Base-by-base conservation (phyloP, 2,329 filamentous ascomycete species). In the Ceratocystis cacaofunesta region DNA sequence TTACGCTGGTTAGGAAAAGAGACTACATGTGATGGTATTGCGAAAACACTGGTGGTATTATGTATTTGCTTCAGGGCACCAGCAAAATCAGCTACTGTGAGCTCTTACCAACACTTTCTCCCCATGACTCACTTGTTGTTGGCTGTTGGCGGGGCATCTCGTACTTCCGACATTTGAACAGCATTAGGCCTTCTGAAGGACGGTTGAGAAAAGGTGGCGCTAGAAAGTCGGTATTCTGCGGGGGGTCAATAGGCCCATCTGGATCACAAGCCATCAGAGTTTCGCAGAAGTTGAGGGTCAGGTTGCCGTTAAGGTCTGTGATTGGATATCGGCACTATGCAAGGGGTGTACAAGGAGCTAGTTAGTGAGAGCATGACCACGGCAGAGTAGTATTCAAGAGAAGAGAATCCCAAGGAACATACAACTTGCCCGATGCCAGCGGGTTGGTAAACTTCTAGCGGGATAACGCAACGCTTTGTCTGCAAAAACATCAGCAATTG, bases 381-480 rank as follows among this genome's bases (percentile, higher is more conserved):
- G 2, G 2, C 41, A 15, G 19, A 3, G 19, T 60, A 10, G 22
- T 32, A 2, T n/a, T 17, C 36, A 41, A 41, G 10, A 4, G 1
- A 12, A 41, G 36, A 41, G 36, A 41, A 15, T 41, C 3, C 10
- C 3, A 15, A 41, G 36, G 12, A 19, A 66, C 65, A 41, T 48
- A 64, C 63, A 44, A 61, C 65, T 60, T 66, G 65, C 17, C 65
- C 50, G 8, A 63, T 63, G 3, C 43, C 65, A 25, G 50, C n/a
- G 15, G 65, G 58, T 8, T 63, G 61, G 10, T 19, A 41, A n/a
- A 62, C 41, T 12, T 58, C 36, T 32, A 65, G 30, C 2, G 64
- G 57, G 30, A 61, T 32, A 25, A 65, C 12, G 22, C 46, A 19
- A 8, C 50, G 55, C 36, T 52, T 65, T 44, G 25, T 46, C 57